Percentiles rank a stretch among this genome's conserved stretches.
Conservation (phyloP, 768 basidiomycete genomes). For the Tylopilus felleus region DNA sequence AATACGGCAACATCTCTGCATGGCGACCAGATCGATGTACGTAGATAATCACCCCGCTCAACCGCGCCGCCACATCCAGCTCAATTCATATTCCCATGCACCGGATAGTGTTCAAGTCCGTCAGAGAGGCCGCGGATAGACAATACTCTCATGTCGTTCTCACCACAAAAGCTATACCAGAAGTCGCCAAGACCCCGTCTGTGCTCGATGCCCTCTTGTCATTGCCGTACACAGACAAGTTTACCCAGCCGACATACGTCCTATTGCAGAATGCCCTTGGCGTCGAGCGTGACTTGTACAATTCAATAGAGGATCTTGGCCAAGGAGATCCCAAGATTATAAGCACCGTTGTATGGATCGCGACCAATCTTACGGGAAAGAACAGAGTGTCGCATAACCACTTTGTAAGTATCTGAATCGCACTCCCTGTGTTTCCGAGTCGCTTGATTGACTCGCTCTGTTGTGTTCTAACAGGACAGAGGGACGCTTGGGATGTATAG, state of each 20-base stretch:
- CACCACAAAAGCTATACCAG: constrained; percentile 70
- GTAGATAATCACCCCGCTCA: background rate
- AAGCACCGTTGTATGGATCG: constrained; percentile 53
- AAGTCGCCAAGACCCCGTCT: constrained; percentile 52
- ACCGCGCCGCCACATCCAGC: constrained; percentile 18
- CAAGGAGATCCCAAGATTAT: constrained; percentile 49
- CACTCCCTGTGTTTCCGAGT: background rate
- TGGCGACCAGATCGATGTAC: constrained; percentile 66
- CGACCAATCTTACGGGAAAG: constrained; percentile 43
- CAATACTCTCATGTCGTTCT: constrained; percentile 64
- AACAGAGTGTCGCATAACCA: constrained; percentile 50
- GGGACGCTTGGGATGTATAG: constrained; percentile 55
- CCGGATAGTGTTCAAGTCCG: constrained; percentile 52
- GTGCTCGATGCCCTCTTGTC: constrained; percentile 57
- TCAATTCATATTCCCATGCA: background rate
- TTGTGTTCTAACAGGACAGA: constrained; percentile 41
- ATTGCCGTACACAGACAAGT: constrained; percentile 41
- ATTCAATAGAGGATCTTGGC: constrained; percentile 42
- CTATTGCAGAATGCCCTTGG: constrained; percentile 71
- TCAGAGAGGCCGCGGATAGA: constrained; percentile 57
- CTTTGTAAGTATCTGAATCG: constrained; percentile 42
- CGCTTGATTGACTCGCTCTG: background rate
- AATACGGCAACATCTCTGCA: constrained; percentile 53
- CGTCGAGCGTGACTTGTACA: constrained; percentile 57
- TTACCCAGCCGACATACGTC: constrained; percentile 56